Evolutionary conservation across 495 filamentous ascomycete species (phyloP).

Genomic region (Penicillium pancosmium): DNA sequence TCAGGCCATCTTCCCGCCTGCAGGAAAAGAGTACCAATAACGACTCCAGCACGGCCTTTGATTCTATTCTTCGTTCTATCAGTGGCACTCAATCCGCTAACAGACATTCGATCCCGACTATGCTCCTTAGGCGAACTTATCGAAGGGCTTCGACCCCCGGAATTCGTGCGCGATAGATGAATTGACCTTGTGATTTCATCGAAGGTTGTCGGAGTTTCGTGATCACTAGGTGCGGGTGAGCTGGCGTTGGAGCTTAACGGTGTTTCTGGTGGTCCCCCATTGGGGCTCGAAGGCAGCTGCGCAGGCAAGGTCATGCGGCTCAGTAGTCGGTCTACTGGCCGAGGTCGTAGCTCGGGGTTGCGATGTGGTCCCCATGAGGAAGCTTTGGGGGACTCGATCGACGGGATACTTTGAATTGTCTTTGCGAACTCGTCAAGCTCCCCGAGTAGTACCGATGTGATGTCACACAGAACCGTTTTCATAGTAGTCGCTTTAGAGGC

Average conservation of each 20-base stretch:
- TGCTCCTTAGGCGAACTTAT: conserved; percentile 46
- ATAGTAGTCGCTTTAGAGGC: conserved; percentile 82
- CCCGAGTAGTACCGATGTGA: conserved; percentile 79
- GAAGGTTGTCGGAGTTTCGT: conserved; percentile 68
- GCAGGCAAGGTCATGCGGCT: conserved; percentile 83
- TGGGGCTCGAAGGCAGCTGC: conserved; percentile 56
- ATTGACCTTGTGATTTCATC: conserved; percentile 66
- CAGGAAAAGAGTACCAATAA: conserved; percentile 85
- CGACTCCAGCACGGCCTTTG: conserved; percentile 76
- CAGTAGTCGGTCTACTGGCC: conserved; percentile 46
- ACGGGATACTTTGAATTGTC: conserved; percentile 76
- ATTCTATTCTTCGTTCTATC: conserved; percentile 82
- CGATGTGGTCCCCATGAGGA: conserved; percentile 51
- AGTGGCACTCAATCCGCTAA: conserved; percentile 80
- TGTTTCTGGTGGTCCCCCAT: conserved; percentile 53
- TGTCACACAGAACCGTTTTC: conserved; percentile 92
- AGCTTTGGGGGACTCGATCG: conserved; percentile 73
- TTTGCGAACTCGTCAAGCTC: conserved; percentile 88
- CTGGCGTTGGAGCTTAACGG: conserved; percentile 50
- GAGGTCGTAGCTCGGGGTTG: conserved; percentile 47
- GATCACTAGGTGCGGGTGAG: conserved; percentile 47
- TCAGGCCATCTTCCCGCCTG: conserved; percentile 87
- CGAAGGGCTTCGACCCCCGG: conserved; percentile 36
- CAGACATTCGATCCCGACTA: conserved; percentile 78
- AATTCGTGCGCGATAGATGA: conserved; percentile 44